Evolutionary conservation across 805 yeast genomes (phyloP), one percentile per base, ranked within the genome.

Genomic region (Torulaspora microellipsoides): DNA sequence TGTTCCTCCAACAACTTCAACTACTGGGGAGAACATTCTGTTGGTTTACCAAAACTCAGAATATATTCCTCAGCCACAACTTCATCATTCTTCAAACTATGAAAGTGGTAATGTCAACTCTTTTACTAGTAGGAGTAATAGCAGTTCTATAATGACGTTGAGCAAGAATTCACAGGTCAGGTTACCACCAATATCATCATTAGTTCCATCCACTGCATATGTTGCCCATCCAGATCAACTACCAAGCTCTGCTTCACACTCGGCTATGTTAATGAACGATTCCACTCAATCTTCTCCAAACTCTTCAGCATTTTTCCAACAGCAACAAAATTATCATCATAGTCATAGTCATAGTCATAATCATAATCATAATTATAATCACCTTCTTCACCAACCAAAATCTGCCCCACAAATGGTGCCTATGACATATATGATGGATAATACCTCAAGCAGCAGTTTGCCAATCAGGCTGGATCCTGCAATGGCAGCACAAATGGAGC

Each of bases 141-240:
- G 40, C 13, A 36, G 15, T 36, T 36, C 40, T 6, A 15, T 27
- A 10, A 23, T 29, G 33, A 9, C 40, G 4, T 11, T 28, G 7
- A 14, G 13, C 11, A 28, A 36, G 15, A 27, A 28, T 11, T 15
- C 20, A 10, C 48, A 37, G 38, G 43, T 47, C 14, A 35, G 42
- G 31, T 27, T 47, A 31, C 51, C 51, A 10, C 51, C 51, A 29
- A 43, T 47, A 14, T 47, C 51, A 10, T 34, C 39, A 36, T 33
- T 47, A 27, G 51, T 47, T 14, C 46, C 50, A 8, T 45, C 50
- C n/a, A 31, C 43, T 15, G 35, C 41, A 20, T 47, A 47, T 35
- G 47, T 41, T 32, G 29, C 48, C 38, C 38, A 10, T n/a, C 38
- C 15, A n/a, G 15, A 20, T 5, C 25, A 20, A 20, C 6, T 20